These are phyloP conservation scores for Penicillium occitanis DNA, from an alignment of 2,329 filamentous ascomycete genomes.

Conservation along the genomic window DNA sequence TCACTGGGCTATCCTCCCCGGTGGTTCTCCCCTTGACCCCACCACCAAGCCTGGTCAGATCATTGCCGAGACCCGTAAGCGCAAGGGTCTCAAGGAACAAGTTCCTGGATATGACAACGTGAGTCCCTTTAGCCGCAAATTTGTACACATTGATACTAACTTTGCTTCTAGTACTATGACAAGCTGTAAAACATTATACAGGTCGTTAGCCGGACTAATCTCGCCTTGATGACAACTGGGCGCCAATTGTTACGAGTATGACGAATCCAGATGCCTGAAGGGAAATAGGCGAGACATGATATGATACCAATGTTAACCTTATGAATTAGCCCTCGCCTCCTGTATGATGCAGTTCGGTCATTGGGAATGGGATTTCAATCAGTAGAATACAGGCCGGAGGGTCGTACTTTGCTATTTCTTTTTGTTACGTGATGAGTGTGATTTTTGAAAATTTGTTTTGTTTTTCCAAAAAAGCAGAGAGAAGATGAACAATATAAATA, in stretches of 20 bases:
- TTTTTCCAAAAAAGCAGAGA: slow-evolving; percentile 29
- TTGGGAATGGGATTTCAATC: slow-evolving; percentile 25
- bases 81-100: slow-evolving; percentile 98
- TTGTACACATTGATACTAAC: neutral
- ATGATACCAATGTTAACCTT: slow-evolving; percentile 24
- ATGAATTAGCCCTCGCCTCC: slow-evolving; percentile 20
- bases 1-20: slow-evolving; percentile 95
- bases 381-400: slow-evolving; percentile 34
- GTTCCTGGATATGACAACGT: slow-evolving; percentile 94
- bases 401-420: slow-evolving; percentile 28
- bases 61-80: slow-evolving; percentile 90
- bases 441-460: slow-evolving; percentile 29
- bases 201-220: slow-evolving; percentile 42
- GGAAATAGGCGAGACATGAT: slow-evolving; percentile 21
- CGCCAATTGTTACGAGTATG: slow-evolving; percentile 45
- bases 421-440: slow-evolving; percentile 33
- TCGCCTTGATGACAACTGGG: slow-evolving; percentile 37
- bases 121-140: slow-evolving; percentile 53
- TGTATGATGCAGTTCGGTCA: slow-evolving; percentile 21
- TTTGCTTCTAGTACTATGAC: slow-evolving; percentile 79
- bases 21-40: slow-evolving; percentile 85
- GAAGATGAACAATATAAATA: slow-evolving; percentile 31
- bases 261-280: slow-evolving; percentile 37
- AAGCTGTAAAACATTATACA: slow-evolving; percentile 73
- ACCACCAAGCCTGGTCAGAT: slow-evolving; percentile 79